These are phyloP conservation scores for Crepidotus sp. DNA, from an alignment of 1,284 basidiomycete species.

Conservation along the genomic window DNA sequence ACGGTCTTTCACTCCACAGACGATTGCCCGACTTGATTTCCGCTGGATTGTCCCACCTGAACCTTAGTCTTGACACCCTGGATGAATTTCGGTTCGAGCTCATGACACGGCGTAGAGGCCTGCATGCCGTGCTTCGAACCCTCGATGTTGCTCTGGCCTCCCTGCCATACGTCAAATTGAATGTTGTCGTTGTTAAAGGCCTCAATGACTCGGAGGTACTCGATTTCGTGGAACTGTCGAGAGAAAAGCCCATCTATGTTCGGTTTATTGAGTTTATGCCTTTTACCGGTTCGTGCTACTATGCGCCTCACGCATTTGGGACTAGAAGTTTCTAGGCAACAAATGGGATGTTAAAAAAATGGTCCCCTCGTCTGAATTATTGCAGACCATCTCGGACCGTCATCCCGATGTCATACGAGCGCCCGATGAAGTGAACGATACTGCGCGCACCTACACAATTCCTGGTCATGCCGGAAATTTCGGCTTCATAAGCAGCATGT, in stretches of 20 bases:
- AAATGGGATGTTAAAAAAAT: slow-evolving; percentile 80
- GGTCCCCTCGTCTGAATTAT: slow-evolving; percentile 60
- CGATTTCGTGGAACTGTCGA: slow-evolving; percentile 74
- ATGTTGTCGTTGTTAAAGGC: slow-evolving; percentile 75
- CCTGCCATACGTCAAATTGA: slow-evolving; percentile 65
- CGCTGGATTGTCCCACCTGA: slow-evolving; percentile 76
- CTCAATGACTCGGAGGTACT: slow-evolving; percentile 74
- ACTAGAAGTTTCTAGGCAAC: slow-evolving; percentile 47
- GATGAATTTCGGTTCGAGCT: slow-evolving; percentile 84
- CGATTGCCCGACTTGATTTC: slow-evolving; percentile 58
- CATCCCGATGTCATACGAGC: slow-evolving; percentile 46
- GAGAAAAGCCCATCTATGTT: slow-evolving; percentile 54
- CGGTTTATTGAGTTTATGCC: slow-evolving; percentile 94
- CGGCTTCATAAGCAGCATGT: slow-evolving; percentile 89
- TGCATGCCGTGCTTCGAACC: slow-evolving; percentile 64
- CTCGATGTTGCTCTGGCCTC: slow-evolving; percentile 52
- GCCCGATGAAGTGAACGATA: slow-evolving; percentile 69
- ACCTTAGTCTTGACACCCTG: slow-evolving; percentile 79
- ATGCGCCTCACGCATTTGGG: slow-evolving; percentile 3
- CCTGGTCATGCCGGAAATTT: slow-evolving; percentile 67
- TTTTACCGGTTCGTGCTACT: slow-evolving; percentile 57
- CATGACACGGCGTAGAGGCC: slow-evolving; percentile 71
- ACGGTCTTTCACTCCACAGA: slow-evolving; percentile 71
- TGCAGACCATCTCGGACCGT: slow-evolving; percentile 38
- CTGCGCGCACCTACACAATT: slow-evolving; percentile 71